Evolutionary conservation across 2,329 filamentous ascomycete genomes (phyloP).

Genomic region (Didymellaceae sp.): DNA sequence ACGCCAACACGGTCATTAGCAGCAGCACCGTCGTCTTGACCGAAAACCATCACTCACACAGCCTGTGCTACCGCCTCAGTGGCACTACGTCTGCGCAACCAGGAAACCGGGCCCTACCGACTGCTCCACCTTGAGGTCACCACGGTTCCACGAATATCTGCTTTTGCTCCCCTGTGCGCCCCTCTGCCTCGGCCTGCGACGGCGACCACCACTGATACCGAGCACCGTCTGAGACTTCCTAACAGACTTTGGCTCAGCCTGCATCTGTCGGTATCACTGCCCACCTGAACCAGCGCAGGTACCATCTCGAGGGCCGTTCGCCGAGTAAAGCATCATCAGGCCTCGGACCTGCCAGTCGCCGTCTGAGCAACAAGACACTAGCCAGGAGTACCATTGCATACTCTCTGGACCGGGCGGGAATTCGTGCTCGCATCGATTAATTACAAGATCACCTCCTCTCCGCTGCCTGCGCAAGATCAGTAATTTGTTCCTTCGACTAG

Average conservation of each 20-base stretch:
- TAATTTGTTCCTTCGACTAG: slow-evolving; percentile 43
- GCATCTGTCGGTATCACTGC: slow-evolving; percentile 53
- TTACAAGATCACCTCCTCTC: slow-evolving; percentile 42
- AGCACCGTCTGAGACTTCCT: slow-evolving; percentile 51
- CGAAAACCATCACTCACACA: slow-evolving; percentile 45
- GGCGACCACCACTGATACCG: slow-evolving; percentile 48
- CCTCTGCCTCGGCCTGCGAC: slow-evolving; percentile 46
- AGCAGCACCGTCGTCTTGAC: slow-evolving; percentile 40
- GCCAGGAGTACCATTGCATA: slow-evolving; percentile 39
- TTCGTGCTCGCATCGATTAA: slow-evolving; percentile 39
- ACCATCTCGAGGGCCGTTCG: slow-evolving; percentile 42
- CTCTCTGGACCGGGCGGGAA: slow-evolving; percentile 31
- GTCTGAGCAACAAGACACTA: slow-evolving; percentile 40
- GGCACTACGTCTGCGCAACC: slow-evolving; percentile 57
- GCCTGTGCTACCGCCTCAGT: slow-evolving; percentile 48
- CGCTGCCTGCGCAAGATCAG: slow-evolving; percentile 42
- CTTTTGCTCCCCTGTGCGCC: slow-evolving; percentile 50
- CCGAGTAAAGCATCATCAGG: slow-evolving; percentile 33
- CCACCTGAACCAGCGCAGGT: slow-evolving; percentile 46
- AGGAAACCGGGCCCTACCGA: slow-evolving; percentile 53
- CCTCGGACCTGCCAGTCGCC: slow-evolving; percentile 36
- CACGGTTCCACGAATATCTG: slow-evolving; percentile 47
- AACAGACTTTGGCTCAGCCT: slow-evolving; percentile 53
- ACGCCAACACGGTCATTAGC: slow-evolving; percentile 40
- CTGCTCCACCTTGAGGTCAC: slow-evolving; percentile 42